A percentile compares a stretch with the other conserved stretches of the same genome.
Conservation (phyloP, 2,329 filamentous ascomycete species). For the Colletotrichum viniferum region DNA sequence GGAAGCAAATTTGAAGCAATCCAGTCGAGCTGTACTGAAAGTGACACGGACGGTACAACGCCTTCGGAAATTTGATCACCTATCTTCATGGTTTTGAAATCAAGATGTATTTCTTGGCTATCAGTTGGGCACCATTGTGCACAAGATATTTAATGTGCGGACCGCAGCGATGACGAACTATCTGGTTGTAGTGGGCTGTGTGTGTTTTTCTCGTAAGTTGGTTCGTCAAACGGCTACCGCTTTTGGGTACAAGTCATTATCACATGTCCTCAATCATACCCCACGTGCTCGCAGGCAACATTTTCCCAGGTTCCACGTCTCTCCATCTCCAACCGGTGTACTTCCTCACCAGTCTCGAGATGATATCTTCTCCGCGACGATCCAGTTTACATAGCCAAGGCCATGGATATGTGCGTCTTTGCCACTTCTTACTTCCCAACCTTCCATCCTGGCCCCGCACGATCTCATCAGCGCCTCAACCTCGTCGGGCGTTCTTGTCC, state of each 20-base stretch:
- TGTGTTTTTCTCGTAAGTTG: background rate
- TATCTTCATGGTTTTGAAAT: too few species aligned
- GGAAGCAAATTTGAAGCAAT: background rate
- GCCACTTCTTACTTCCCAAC: constrained; percentile 57
- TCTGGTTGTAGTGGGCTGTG: background rate
- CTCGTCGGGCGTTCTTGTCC: constrained; percentile 71
- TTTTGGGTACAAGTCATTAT: background rate
- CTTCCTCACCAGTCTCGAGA: background rate
- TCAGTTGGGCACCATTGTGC: too few species aligned
- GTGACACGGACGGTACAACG: too few species aligned
- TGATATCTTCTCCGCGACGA: constrained; percentile 35
- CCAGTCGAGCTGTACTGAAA: too few species aligned
- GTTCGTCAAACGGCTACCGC: background rate
- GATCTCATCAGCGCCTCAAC: constrained; percentile 62
- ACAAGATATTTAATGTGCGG: too few species aligned
- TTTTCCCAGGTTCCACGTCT: background rate
- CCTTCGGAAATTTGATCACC: too few species aligned
- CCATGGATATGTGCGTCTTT: constrained; percentile 54
- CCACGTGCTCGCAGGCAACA: background rate
- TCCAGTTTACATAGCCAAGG: constrained; percentile 55
- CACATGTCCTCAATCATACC: background rate
- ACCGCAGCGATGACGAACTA: too few species aligned
- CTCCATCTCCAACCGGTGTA: background rate
- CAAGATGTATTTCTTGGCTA: too few species aligned
- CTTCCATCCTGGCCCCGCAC: constrained; percentile 48